Conservation (phyloP, 495 filamentous ascomycete species). For the Penicillium ochrochloron region DNA sequence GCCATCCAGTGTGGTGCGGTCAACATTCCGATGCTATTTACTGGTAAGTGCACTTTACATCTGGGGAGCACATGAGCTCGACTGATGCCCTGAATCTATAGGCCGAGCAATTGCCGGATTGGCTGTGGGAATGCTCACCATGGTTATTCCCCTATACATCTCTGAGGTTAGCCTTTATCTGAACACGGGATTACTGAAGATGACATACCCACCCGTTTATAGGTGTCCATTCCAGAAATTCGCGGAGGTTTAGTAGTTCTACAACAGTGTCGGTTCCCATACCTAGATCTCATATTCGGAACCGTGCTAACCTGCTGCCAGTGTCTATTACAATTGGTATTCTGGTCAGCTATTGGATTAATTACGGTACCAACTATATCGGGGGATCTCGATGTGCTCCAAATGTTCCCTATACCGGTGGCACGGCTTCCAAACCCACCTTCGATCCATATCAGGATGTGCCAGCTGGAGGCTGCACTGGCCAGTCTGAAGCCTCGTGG, state of each 20-base stretch:
- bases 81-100: conserved; percentile 15
- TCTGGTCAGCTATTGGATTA: conserved; percentile 83
- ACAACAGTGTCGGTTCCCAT: conserved; percentile 62
- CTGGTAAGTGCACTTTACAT: conserved; percentile 46
- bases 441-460: conserved; percentile 53
- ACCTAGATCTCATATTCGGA: neutral
- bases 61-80: neutral
- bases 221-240: conserved; percentile 59
- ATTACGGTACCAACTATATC: conserved; percentile 59
- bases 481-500: conserved; percentile 73
- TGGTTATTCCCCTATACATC: conserved; percentile 52
- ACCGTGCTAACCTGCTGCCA: neutral
- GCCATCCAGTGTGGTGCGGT: conserved; percentile 65
- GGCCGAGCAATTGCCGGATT: conserved; percentile 75
- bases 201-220: conserved; percentile 18
- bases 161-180: conserved; percentile 31
- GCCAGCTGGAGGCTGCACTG: conserved; percentile 40
- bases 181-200: neutral
- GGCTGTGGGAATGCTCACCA: conserved; percentile 43
- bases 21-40: conserved; percentile 67
- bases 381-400: conserved; percentile 48
- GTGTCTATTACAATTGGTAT: conserved; percentile 84
- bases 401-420: conserved; percentile 67
- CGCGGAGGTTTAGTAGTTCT: conserved; percentile 75
- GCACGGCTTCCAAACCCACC: conserved; percentile 48